Evolutionary conservation across 208 protist species (phyloP), one percentile per base, ranked within the genome.

Genomic region (Trypanosoma congolense): DNA sequence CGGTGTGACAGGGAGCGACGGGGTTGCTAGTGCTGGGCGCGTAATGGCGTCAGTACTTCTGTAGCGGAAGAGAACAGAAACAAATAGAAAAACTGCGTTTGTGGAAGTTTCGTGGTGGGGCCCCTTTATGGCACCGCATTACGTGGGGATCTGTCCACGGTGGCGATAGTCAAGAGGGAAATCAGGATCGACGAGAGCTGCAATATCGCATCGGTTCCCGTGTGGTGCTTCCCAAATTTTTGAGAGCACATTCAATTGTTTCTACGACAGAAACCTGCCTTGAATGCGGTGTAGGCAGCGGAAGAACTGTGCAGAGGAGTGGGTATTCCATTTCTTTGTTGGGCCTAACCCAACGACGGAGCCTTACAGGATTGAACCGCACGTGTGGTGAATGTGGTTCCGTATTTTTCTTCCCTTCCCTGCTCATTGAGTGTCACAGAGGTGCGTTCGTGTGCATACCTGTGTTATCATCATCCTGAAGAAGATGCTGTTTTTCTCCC

Each of bases 91-190:
- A 61, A 43, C 33, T 69, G 45, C 54, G 31, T 47, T 25, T 9
- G 2, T 65, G 62, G 66, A 62, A 56, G 24, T 24, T 18, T 26
- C n/a, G 47, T 21, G 45, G 63, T 40, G 63, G 56, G 12, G 28
- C 65, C 14, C 73, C 69, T 22, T 62, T 61, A 22, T 88, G 68
- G 67, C 61, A 61, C 44, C 62, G 55, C 25, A 55, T 56, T 42
- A 75, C 70, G 69, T 88, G 80, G 80, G 75, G 80, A 25, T 52
- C 73, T 9, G 70, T 77, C 9, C 84, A 80, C 45, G 80, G 80
- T 22, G 76, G 70, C 29, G 21, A 26, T 1, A 58, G 58, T 14
- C 22, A 16, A 30, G 35, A 18, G 28, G 70, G 55, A 12, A 52
- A 59, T n/a, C 38, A 25, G 0, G 50, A 69, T 35, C 63, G 57